Conservation (phyloP, 805 yeast genomes). For the Debaryomyces castellii region DNA sequence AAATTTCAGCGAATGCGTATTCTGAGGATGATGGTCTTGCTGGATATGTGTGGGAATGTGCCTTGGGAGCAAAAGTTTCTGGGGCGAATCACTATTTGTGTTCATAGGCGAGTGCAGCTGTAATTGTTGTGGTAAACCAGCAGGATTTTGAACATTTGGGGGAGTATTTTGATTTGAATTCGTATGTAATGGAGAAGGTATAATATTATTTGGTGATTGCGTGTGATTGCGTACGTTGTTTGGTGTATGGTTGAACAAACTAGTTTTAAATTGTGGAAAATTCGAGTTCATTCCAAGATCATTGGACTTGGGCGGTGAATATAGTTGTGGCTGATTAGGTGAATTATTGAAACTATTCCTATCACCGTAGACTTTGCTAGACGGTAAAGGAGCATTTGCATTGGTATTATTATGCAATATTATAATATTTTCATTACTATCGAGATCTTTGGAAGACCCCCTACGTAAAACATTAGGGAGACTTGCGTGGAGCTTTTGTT, state of each 20-base stretch:
- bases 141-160: conserved; percentile 2
- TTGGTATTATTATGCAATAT: conserved; percentile 51
- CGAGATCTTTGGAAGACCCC: conserved; percentile 19
- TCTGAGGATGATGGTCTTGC: conserved; percentile 3
- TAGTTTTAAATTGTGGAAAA: conserved; percentile 14
- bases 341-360: conserved; percentile 1
- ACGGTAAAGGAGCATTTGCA: conserved; percentile 49
- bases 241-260: conserved; percentile 10
- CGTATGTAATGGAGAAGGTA: conserved; percentile 27
- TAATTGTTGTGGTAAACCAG: not conserved
- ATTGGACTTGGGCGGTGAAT: conserved; percentile 13
- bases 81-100: conserved; percentile 17
- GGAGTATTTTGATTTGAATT: conserved; percentile 27
- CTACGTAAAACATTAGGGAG: conserved; percentile 42
- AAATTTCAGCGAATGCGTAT: conserved; percentile 10
- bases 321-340: conserved; percentile 10
- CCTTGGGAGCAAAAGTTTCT: conserved; percentile 4
- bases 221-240: conserved; percentile 1
- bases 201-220: conserved; percentile 7
- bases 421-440: conserved; percentile 49
- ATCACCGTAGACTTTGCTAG: not conserved
- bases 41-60: conserved; percentile 1
- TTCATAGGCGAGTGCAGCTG: not conserved
- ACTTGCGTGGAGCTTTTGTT: conserved; percentile 81
- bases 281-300: conserved; percentile 1